Conservation (phyloP, 2,329 filamentous ascomycete genomes). For the Cercospora janseana region DNA sequence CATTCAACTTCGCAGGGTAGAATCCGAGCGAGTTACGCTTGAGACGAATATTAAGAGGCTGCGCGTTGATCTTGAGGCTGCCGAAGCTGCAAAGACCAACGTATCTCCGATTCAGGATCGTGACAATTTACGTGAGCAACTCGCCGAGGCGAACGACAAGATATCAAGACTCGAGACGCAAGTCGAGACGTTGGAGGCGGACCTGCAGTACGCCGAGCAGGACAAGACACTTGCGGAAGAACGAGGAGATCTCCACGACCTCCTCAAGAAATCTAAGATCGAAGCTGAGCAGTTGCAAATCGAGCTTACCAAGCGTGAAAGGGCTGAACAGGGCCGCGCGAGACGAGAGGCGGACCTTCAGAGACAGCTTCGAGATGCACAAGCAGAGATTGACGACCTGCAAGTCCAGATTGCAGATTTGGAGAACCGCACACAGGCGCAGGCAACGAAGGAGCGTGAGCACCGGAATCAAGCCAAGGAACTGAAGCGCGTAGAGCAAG, state of each 20-base stretch:
- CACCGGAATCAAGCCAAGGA: conserved; percentile 39
- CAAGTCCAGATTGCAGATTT: conserved; percentile 57
- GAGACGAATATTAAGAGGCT: conserved; percentile 38
- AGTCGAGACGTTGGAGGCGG: conserved; percentile 56
- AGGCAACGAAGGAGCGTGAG: conserved; percentile 38
- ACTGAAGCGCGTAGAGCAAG: conserved; percentile 34
- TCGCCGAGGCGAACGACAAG: conserved; percentile 39
- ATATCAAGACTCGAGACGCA: conserved; percentile 50
- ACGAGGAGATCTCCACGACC: conserved; percentile 59
- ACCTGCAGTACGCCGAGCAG: conserved; percentile 57
- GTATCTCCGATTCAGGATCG: conserved; percentile 37
- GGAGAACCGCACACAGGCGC: conserved; percentile 31
- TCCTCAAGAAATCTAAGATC: conserved; percentile 62
- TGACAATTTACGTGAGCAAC: conserved; percentile 36
- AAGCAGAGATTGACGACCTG: conserved; percentile 41
- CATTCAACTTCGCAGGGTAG: conserved; percentile 33
- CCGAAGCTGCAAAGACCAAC: conserved; percentile 29
- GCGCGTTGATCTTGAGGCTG: conserved; percentile 38
- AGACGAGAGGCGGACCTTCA: conserved; percentile 60
- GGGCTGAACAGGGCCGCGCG: conserved; percentile 58
- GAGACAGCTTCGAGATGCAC: conserved; percentile 64
- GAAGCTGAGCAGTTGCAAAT: conserved; percentile 59
- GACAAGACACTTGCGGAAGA: conserved; percentile 54
- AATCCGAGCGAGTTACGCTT: conserved; percentile 36
- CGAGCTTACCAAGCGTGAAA: conserved; percentile 67